These are phyloP conservation scores for Candida ovalis DNA, from an alignment of 805 yeast genomes.

Conservation along the genomic window DNA sequence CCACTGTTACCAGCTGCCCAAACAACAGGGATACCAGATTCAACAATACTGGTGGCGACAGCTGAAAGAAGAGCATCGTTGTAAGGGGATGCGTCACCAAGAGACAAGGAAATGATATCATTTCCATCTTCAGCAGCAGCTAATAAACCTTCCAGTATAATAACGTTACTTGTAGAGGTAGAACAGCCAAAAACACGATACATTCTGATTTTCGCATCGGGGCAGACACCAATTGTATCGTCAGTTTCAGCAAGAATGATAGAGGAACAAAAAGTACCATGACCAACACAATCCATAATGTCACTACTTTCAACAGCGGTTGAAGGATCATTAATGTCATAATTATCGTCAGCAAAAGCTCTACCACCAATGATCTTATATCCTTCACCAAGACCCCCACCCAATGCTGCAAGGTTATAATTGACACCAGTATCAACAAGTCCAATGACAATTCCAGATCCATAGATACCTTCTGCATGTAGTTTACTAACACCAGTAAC, in stretches of 20 bases:
- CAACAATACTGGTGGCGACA: conserved; percentile 11
- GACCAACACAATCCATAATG: conserved; percentile 21
- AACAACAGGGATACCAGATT: conserved; percentile 14
- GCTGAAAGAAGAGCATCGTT: conserved; percentile 9
- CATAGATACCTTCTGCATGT: conserved; percentile 15
- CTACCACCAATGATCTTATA: conserved; percentile 17
- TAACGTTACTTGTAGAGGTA: conserved; percentile 13
- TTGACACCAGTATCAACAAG: conserved; percentile 17
- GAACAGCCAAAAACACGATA: conserved; percentile 19
- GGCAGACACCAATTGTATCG: conserved; percentile 19
- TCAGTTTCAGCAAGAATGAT: conserved; percentile 16
- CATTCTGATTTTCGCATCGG: conserved; percentile 14
- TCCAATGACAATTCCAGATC: conserved; percentile 14
- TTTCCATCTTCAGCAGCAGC: conserved; percentile 10
- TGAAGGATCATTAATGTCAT: conserved; percentile 1
- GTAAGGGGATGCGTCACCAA: conserved; percentile 19
- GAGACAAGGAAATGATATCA: conserved; percentile 14
- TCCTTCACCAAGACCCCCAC: conserved; percentile 18
- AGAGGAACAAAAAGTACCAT: conserved; percentile 24
- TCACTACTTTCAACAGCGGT: conserved; percentile 6
- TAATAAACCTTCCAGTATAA: conserved; percentile 9
- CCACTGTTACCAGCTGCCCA: conserved; percentile 19
- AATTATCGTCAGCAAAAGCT: conserved; percentile 12
- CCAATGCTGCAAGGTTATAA: conserved; percentile 17
- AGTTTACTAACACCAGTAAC: conserved; percentile 17